Evolutionary conservation across 176 grass and related monocot species (phyloP).

Genomic region (Musa itinerans): DNA sequence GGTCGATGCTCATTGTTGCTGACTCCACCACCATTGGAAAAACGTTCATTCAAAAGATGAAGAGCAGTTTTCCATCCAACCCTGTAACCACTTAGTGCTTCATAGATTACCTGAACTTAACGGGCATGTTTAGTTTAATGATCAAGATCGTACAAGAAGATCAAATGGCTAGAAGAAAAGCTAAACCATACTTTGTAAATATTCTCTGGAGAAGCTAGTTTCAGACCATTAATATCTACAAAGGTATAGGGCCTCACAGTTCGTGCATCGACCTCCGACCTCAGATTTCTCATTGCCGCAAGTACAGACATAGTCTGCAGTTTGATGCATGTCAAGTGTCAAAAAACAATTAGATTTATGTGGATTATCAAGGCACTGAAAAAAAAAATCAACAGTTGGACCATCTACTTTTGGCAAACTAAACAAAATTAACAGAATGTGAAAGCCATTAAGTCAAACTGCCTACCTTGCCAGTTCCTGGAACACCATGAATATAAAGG

Average conservation of each 20-base stretch:
- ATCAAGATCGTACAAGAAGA: neutral
- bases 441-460: slow-evolving; percentile 12
- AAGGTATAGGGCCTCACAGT: slow-evolving; percentile 64
- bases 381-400: neutral
- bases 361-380: neutral
- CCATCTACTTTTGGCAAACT: neutral
- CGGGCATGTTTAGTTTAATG: neutral
- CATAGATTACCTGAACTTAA: slow-evolving; percentile 64
- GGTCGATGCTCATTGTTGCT: slow-evolving; percentile 58
- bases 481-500: slow-evolving; percentile 97
- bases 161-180: neutral
- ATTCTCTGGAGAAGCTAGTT: slow-evolving; percentile 84
- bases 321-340: slow-evolving; percentile 13
- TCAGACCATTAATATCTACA: slow-evolving; percentile 94
- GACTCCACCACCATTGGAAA: slow-evolving; percentile 55
- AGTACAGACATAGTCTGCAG: slow-evolving; percentile 92
- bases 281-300: slow-evolving; percentile 75
- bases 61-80: slow-evolving; percentile 97
- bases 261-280: slow-evolving; percentile 69
- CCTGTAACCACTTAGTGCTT: slow-evolving; percentile 72
- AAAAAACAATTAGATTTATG: neutral
- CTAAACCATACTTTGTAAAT: slow-evolving; percentile 62
- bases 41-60: slow-evolving; percentile 78
- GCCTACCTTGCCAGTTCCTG: slow-evolving; percentile 91
- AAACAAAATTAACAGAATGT: neutral